Percentiles rank a stretch among this genome's conserved stretches.
Evolutionary conservation across 2,329 filamentous ascomycete species (phyloP).

Genomic region (Aspergillus sp.): DNA sequence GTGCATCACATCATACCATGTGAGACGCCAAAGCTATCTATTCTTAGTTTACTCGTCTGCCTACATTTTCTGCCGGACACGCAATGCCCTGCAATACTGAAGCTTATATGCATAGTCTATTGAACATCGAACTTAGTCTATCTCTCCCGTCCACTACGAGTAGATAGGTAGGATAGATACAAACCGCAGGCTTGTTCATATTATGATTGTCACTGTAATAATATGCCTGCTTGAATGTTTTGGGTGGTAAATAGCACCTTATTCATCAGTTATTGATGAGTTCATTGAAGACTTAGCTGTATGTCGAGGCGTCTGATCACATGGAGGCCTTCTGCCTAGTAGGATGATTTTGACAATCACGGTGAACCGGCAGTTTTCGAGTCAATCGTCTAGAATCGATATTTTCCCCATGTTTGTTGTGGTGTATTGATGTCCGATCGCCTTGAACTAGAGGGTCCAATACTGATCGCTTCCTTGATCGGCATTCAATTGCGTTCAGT

Average conservation of each 20-base stretch:
- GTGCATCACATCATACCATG: background rate
- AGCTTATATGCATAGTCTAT: background rate
- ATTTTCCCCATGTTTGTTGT: background rate
- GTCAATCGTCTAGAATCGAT: background rate
- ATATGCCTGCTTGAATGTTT: too few relatives aligned
- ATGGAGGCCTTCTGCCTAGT: too few relatives aligned
- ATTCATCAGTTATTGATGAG: too few relatives aligned
- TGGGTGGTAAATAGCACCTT: background rate
- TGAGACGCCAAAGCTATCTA: background rate
- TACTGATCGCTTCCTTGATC: background rate
- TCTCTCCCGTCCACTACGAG: too few relatives aligned
- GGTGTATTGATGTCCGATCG: background rate
- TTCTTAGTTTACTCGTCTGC: constrained; percentile 3
- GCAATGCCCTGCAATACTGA: background rate
- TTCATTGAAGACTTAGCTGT: too few relatives aligned
- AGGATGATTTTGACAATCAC: background rate
- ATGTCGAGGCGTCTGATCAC: too few relatives aligned
- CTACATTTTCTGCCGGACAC: background rate
- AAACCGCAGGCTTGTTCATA: too few relatives aligned
- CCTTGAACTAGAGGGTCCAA: background rate
- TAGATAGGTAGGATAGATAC: too few relatives aligned
- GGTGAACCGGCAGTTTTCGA: background rate
- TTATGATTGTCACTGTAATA: too few relatives aligned
- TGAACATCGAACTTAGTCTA: too few relatives aligned
- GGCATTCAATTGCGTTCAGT: background rate